A percentile compares a stretch with the other conserved stretches of the same genome.
phyloP scores from a whole-genome alignment of 257 asterid species.

The Plantago ovata region DNA sequence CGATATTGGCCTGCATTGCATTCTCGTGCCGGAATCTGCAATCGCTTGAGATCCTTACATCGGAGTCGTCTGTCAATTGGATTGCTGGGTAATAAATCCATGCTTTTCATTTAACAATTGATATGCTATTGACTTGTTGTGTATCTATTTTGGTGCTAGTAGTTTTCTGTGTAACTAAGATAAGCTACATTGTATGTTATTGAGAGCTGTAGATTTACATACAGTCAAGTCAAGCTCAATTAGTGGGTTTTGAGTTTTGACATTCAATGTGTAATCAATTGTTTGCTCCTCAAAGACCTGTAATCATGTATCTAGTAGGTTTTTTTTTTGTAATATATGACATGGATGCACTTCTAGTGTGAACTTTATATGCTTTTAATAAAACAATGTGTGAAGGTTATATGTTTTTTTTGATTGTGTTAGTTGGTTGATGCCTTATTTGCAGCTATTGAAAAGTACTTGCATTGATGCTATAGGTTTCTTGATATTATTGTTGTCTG shows the following conservation, averaged over 20 bases:
- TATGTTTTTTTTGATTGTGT: neutral
- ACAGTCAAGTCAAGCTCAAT: no score
- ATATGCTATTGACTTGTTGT: neutral
- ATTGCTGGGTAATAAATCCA: slow-evolving; percentile 70
- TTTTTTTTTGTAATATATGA: neutral
- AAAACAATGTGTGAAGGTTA: no score
- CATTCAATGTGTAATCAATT: neutral
- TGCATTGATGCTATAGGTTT: no score
- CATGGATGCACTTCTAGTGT: neutral
- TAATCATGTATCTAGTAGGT: neutral
- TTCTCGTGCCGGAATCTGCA: slow-evolving; percentile 89
- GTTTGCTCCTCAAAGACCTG: neutral
- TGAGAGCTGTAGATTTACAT: neutral
- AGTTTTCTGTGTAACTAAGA: neutral
- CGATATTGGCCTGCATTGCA: slow-evolving; percentile 87
- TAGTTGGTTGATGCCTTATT: neutral
- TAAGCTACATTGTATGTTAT: neutral
- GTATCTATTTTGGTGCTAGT: neutral
- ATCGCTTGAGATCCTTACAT: slow-evolving; percentile 65
- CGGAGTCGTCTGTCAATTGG: slow-evolving; percentile 59
- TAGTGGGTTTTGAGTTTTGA: neutral
- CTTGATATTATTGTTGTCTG: no score
- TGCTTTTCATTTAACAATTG: neutral
- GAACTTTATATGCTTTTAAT: neutral
- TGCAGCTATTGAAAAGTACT: no score